These are phyloP conservation scores for Pichia heedii DNA, from an alignment of 805 yeast genomes.

Conservation along the genomic window DNA sequence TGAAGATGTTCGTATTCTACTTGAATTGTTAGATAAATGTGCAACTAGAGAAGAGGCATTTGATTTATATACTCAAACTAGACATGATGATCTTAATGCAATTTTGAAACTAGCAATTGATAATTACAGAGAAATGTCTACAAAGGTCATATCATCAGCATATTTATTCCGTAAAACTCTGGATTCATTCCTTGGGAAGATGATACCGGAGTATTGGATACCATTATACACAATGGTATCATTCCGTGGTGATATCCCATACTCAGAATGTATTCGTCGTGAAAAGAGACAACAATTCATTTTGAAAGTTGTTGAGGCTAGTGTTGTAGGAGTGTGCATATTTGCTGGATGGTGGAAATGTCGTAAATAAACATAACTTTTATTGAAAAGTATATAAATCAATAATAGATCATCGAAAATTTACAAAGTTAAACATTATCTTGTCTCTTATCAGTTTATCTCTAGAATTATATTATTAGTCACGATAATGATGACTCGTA, in stretches of 20 bases:
- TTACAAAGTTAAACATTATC: no score
- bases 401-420: no score
- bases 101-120: slow-evolving; percentile 71
- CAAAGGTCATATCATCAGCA: slow-evolving; percentile 53
- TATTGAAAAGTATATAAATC: no score
- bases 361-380: neutral
- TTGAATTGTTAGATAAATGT: slow-evolving; percentile 37
- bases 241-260: slow-evolving; percentile 74
- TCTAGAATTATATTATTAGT: no score
- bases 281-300: slow-evolving; percentile 48
- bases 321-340: slow-evolving; percentile 8
- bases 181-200: slow-evolving; percentile 55
- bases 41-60: slow-evolving; percentile 42
- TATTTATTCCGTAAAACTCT: slow-evolving; percentile 59
- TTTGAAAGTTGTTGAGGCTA: slow-evolving; percentile 27
- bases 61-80: slow-evolving; percentile 38
- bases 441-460: no score
- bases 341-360: slow-evolving; percentile 3
- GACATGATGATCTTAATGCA: slow-evolving; percentile 64
- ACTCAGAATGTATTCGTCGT: slow-evolving; percentile 53
- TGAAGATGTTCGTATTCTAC: slow-evolving; percentile 72
- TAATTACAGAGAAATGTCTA: slow-evolving; percentile 83
- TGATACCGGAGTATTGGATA: slow-evolving; percentile 59
- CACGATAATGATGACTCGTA: no score
- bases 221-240: slow-evolving; percentile 92